These are phyloP conservation scores for Phaeosphaeriaceae sp. DNA, from an alignment of 2,329 filamentous ascomycete species.

Conservation along the genomic window DNA sequence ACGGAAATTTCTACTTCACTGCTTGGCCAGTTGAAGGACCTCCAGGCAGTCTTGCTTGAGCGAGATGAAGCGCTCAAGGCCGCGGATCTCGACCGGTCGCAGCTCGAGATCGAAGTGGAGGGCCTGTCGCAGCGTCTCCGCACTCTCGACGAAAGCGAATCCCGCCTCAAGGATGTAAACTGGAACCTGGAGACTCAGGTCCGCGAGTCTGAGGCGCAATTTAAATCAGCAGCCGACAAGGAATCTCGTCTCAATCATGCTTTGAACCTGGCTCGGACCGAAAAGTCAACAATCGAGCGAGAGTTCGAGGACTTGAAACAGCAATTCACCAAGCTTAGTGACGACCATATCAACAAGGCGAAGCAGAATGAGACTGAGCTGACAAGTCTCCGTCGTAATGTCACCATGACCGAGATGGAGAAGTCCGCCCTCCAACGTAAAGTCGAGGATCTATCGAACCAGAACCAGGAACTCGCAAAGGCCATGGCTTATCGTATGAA, in stretches of 20 bases:
- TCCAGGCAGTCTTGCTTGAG: conserved; percentile 84
- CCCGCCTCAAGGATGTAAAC: conserved; percentile 97
- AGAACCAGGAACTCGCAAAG: conserved; percentile 90
- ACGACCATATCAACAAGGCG: conserved; percentile 77
- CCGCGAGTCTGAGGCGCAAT: conserved; percentile 77
- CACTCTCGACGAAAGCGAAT: conserved; percentile 88
- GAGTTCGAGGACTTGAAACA: conserved; percentile 91
- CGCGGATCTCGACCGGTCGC: conserved; percentile 75
- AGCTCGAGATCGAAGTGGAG: conserved; percentile 83
- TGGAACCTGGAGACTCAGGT: conserved; percentile 95
- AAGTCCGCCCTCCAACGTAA: conserved; percentile 79
- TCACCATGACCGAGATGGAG: conserved; percentile 80
- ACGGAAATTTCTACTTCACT: conserved; percentile 96
- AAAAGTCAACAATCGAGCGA: conserved; percentile 80
- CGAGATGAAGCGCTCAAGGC: conserved; percentile 85
- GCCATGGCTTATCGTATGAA: conserved; percentile 79
- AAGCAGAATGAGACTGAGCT: conserved; percentile 92
- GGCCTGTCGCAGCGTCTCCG: conserved; percentile 80
- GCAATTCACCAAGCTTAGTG: conserved; percentile 76
- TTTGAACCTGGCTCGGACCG: conserved; percentile 72
- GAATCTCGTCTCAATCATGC: conserved; percentile 81
- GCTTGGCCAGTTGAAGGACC: conserved; percentile 88
- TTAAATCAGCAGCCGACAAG: conserved; percentile 79
- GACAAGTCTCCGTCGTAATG: conserved; percentile 80
- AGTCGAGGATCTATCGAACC: conserved; percentile 83